A percentile compares a stretch with the other conserved stretches of the same genome.
phyloP scores from a whole-genome alignment of 2,329 filamentous ascomycete species.

The Aspergillus niger region DNA sequence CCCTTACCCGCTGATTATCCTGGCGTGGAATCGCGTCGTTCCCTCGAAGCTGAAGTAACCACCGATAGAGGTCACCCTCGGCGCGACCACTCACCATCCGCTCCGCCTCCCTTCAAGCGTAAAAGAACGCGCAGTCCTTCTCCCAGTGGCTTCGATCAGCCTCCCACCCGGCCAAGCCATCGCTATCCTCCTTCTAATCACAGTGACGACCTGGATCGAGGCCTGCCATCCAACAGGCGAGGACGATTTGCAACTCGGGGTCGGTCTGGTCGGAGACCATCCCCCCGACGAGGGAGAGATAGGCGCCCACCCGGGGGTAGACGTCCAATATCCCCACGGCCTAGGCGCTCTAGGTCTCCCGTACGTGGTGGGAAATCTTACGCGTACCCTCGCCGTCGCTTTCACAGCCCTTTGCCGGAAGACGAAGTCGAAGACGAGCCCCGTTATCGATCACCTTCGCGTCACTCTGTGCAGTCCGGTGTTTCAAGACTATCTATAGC shows the following conservation, averaged over 20 bases:
- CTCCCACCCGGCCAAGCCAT: constrained; percentile 24
- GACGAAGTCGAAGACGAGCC: constrained; percentile 29
- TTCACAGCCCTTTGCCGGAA: constrained; percentile 30
- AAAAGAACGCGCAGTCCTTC: constrained; percentile 47
- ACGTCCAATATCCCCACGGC: constrained; percentile 30
- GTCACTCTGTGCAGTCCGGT: constrained; percentile 36
- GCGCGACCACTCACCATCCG: constrained; percentile 35
- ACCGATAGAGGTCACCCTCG: constrained; percentile 27
- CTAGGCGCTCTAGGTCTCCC: constrained; percentile 38
- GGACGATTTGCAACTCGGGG: constrained; percentile 37
- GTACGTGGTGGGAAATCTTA: constrained; percentile 28
- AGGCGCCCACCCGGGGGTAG: constrained; percentile 34
- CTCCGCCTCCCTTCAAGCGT: constrained; percentile 38
- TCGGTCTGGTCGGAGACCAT: constrained; percentile 33
- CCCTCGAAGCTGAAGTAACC: constrained; percentile 20
- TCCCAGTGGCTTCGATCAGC: constrained; percentile 32
- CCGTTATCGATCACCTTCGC: constrained; percentile 38
- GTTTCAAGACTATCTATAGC: constrained; percentile 34
- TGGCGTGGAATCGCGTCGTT: constrained; percentile 23
- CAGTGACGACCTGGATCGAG: constrained; percentile 42
- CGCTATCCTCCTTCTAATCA: constrained; percentile 31
- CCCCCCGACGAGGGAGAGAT: constrained; percentile 38
- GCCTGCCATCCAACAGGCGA: constrained; percentile 38
- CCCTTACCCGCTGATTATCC: constrained; percentile 26
- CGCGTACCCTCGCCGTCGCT: constrained; percentile 31